These are phyloP conservation scores for Perilla frutescens DNA, from an alignment of 257 asterid species.

Conservation along the genomic window DNA sequence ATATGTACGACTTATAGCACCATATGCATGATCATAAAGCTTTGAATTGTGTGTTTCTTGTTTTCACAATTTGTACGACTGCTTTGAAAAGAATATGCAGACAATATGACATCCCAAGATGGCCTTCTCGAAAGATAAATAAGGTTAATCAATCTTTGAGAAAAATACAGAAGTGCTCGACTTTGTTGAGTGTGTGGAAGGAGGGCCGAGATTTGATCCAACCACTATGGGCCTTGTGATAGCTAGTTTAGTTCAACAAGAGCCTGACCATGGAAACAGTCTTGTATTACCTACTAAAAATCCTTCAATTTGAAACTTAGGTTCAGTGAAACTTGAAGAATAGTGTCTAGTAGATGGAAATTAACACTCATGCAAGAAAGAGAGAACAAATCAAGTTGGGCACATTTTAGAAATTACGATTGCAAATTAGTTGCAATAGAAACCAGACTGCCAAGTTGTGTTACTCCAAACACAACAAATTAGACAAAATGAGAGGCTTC, in stretches of 20 bases:
- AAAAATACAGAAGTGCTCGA: conserved; percentile 68
- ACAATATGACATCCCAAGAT: conserved; percentile 71
- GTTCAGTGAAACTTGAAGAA: conserved; percentile 55
- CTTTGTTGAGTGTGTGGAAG: conserved; percentile 73
- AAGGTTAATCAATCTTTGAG: conserved; percentile 73
- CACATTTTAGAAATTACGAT: conserved; percentile 2
- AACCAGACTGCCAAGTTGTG: conserved; percentile 29
- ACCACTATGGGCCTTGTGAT: conserved; percentile 52
- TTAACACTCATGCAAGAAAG: background rate
- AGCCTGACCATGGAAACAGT: conserved; percentile 30
- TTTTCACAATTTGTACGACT: conserved; percentile 57
- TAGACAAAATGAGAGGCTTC: conserved; percentile 31
- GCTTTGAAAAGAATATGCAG: conserved; percentile 82
- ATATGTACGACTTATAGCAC: too few species aligned
- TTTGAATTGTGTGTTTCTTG: too few species aligned
- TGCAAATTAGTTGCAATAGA: conserved; percentile 41
- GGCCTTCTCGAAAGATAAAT: conserved; percentile 86
- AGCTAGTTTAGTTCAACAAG: conserved; percentile 43
- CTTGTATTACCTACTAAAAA: conserved; percentile 25
- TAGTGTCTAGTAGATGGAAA: conserved; percentile 35
- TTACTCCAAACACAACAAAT: conserved; percentile 23
- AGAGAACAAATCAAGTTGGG: background rate
- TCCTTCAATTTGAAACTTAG: conserved; percentile 17
- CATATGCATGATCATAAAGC: too few species aligned
- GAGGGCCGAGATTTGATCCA: conserved; percentile 63